Percentiles rank a stretch among this genome's conserved stretches.
phyloP scores from a whole-genome alignment of 2,329 filamentous ascomycete species.

The Aspergillus vadensis region DNA sequence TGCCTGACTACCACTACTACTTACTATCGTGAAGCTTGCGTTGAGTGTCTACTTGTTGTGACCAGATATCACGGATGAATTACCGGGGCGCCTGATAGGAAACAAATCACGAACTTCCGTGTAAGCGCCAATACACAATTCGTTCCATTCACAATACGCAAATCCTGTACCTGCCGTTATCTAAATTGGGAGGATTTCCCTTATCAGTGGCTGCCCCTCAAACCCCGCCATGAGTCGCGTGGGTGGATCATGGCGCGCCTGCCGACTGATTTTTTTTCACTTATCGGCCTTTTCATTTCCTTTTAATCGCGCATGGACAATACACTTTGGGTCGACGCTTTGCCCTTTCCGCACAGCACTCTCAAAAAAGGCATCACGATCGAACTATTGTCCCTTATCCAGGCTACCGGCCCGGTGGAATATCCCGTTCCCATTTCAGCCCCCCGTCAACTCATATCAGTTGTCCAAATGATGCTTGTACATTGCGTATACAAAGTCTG shows the following conservation, averaged over 20 bases:
- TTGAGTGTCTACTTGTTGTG: too few species aligned
- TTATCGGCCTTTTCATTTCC: slow-evolving; percentile 3
- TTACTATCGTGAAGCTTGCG: too few species aligned
- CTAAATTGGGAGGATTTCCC: slow-evolving; percentile 13
- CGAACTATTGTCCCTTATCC: neutral
- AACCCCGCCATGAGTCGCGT: slow-evolving; percentile 28
- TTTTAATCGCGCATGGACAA: slow-evolving; percentile 10
- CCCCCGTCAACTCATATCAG: neutral
- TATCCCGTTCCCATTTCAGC: neutral
- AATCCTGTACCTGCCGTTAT: slow-evolving; percentile 21
- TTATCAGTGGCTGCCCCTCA: slow-evolving; percentile 27
- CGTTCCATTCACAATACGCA: neutral
- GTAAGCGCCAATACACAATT: slow-evolving; percentile 1
- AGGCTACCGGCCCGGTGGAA: neutral
- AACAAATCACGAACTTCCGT: neutral
- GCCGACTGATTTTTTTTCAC: slow-evolving; percentile 17
- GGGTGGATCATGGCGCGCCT: slow-evolving; percentile 26
- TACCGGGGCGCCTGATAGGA: neutral
- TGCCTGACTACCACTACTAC: too few species aligned
- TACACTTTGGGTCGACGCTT: neutral
- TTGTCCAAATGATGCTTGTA: neutral
- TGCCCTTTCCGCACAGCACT: neutral
- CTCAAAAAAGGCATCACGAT: neutral
- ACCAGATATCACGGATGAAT: neutral
- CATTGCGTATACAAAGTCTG: neutral